Evolutionary conservation across 2,329 filamentous ascomycete genomes (phyloP).

Genomic region (Parastagonospora avenae): DNA sequence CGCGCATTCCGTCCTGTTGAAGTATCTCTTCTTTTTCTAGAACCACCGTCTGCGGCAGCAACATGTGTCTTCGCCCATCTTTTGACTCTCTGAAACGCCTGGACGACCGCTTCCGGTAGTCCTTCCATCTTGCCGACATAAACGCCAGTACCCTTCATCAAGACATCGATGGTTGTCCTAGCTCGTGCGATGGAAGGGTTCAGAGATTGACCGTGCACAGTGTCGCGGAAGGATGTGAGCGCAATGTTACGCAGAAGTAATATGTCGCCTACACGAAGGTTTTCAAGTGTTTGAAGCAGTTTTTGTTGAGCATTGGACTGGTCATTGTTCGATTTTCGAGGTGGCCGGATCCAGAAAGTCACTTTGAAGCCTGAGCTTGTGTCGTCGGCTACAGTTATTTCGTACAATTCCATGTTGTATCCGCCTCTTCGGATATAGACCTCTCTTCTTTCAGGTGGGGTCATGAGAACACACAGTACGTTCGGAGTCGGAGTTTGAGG

Average conservation of each 20-base stretch:
- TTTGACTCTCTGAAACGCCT: constrained; percentile 70
- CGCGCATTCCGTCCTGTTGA: not conserved
- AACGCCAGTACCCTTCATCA: constrained; percentile 62
- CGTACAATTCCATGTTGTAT: constrained; percentile 50
- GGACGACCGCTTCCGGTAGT: constrained; percentile 57
- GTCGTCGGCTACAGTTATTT: constrained; percentile 73
- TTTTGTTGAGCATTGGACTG: constrained; percentile 26
- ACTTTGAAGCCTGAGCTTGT: constrained; percentile 80
- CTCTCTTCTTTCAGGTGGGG: constrained; percentile 68
- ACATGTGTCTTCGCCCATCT: constrained; percentile 80
- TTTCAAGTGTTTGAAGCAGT: constrained; percentile 50
- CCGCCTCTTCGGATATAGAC: constrained; percentile 71
- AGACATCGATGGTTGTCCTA: constrained; percentile 66
- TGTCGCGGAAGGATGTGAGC: constrained; percentile 73
- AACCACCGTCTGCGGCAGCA: constrained; percentile 33
- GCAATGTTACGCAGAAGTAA: constrained; percentile 81
- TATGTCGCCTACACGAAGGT: constrained; percentile 72
- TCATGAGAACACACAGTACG: constrained; percentile 79
- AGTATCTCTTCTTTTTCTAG: constrained; percentile 27
- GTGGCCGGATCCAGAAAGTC: constrained; percentile 76
- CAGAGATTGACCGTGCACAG: constrained; percentile 84
- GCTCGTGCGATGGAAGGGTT: constrained; percentile 73
- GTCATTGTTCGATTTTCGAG: constrained; percentile 14
- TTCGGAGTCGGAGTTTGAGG: constrained; percentile 85
- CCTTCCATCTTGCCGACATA: constrained; percentile 54